These are phyloP conservation scores for Pythium dissimile DNA, from an alignment of 352 stramenopile species.

Conservation along the genomic window DNA sequence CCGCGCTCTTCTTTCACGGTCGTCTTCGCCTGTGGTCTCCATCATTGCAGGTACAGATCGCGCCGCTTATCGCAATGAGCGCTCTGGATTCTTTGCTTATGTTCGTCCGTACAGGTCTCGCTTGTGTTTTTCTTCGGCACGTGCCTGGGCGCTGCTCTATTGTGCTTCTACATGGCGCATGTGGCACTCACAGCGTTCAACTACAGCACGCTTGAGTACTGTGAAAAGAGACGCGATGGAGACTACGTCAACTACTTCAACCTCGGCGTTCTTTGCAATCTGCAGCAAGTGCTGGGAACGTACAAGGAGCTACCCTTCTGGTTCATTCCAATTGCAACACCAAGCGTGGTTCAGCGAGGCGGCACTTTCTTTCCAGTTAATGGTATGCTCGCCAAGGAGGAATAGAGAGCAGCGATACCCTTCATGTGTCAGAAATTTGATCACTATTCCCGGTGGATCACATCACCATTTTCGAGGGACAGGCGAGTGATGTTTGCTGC, in stretches of 20 bases:
- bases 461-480: conserved; percentile 22
- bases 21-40: conserved; percentile 48
- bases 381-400: conserved; percentile 41
- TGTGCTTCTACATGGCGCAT: conserved; percentile 79
- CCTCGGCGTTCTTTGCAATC: conserved; percentile 64
- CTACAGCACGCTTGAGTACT: conserved; percentile 86
- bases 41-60: conserved; percentile 72
- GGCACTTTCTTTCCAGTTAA: conserved; percentile 55
- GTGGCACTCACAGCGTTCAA: conserved; percentile 67
- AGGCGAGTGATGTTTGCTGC: conserved; percentile 6
- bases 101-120: conserved; percentile 34
- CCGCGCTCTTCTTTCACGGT: conserved; percentile 55
- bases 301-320: conserved; percentile 57
- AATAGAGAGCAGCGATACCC: conserved; percentile 40
- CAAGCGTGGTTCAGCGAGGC: conserved; percentile 40
- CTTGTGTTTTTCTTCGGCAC: conserved; percentile 67
- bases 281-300: conserved; percentile 75
- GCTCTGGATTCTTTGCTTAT: neutral
- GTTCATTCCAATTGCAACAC: conserved; percentile 66
- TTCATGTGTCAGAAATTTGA: too few relatives aligned
- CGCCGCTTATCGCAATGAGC: too few relatives aligned
- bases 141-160: conserved; percentile 59
- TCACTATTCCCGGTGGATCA: too few relatives aligned
- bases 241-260: conserved; percentile 82
- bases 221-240: conserved; percentile 76